phyloP scores from a whole-genome alignment of 108 stramenopile species.

The Aureococcus anophagefferens region DNA sequence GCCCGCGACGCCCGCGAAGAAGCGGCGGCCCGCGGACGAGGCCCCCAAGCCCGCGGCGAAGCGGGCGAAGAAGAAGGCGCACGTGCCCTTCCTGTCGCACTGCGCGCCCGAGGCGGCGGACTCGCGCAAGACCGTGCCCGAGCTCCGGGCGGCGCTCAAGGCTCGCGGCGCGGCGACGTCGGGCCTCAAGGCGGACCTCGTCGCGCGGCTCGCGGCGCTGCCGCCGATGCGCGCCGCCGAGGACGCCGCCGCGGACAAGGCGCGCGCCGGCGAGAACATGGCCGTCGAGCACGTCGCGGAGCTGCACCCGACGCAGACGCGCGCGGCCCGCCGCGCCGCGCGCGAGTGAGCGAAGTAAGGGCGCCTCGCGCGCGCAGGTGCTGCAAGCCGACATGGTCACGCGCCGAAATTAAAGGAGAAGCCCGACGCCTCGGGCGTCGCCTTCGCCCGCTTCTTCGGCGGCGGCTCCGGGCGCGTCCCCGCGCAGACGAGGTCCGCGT shows the following conservation, averaged over 20 bases:
- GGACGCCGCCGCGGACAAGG: constrained; percentile 55
- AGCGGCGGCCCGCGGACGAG: background rate
- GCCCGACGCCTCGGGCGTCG: no score
- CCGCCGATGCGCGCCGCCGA: constrained; percentile 39
- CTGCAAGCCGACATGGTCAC: no score
- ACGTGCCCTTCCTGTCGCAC: constrained; percentile 50
- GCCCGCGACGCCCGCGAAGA: background rate
- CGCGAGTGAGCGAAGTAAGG: no score
- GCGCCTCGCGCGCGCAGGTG: no score
- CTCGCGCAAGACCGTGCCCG: constrained; percentile 40
- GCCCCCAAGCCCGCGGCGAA: background rate
- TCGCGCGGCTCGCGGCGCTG: constrained; percentile 5
- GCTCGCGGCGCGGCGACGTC: constrained; percentile 33
- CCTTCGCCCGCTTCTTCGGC: no score
- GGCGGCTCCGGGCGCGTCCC: no score
- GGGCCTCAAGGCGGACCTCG: constrained; percentile 29
- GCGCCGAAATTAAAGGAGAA: no score
- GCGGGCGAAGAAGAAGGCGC: constrained; percentile 13
- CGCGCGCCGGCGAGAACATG: constrained; percentile 47
- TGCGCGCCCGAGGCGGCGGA: constrained; percentile 42
- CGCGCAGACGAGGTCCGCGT: no score
- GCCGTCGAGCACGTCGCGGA: constrained; percentile 65
- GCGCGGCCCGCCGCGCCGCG: background rate
- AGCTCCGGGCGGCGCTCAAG: constrained; percentile 40
- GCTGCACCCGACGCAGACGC: constrained; percentile 44